Base-by-base conservation (phyloP, 1,284 basidiomycete species). In the Moniliophthora roreri region DNA sequence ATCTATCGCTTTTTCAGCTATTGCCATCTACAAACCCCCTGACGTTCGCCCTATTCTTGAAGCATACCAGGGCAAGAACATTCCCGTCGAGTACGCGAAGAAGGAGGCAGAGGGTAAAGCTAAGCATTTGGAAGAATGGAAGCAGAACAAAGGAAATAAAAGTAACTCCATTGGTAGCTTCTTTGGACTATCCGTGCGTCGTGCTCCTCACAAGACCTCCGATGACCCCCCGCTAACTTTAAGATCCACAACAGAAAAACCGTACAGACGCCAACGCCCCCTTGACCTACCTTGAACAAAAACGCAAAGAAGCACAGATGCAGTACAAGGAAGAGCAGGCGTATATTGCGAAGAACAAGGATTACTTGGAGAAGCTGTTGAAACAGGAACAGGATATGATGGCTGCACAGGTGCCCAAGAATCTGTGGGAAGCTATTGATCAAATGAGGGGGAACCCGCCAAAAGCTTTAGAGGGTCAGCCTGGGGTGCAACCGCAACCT, bases 21-120 rank as follows among this genome's bases (percentile, higher is more conserved):
- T 95, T 55, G 92, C 84, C 0, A 94, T 95, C 58, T 94, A 91
- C 73, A 86, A 85, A 56, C 86, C 91, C 0, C 68, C 77, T 37
- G 96, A 99, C 64, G 90, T 98, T 4, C 83, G 96, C 15, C 91
- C 88, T 0, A 90, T 98, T 46, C 72, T 98, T 41, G 75, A 89
- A 61, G 87, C 87, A 11, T 99, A 98, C 67, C 73, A 81, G 9
- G 94, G 87, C 48, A 94, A 94, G 68, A 83, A 98, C 64, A 91
- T 98, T 56, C 86, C 95, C 1, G 60, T 87, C 6, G 95, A 95
- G 71, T 98, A 95, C 63, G 94, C 87, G 32, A 89, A 90, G 74
- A 83, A 87, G 57, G 93, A 97, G 70, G 86, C 86, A 0, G 88
- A 89, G 66, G 81, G 84, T 44, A 95, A 93, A 69, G 77, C 80